These are phyloP conservation scores for Cutaneotrichosporon sp. DNA, from an alignment of 1,284 basidiomycete genomes.

Conservation along the genomic window DNA sequence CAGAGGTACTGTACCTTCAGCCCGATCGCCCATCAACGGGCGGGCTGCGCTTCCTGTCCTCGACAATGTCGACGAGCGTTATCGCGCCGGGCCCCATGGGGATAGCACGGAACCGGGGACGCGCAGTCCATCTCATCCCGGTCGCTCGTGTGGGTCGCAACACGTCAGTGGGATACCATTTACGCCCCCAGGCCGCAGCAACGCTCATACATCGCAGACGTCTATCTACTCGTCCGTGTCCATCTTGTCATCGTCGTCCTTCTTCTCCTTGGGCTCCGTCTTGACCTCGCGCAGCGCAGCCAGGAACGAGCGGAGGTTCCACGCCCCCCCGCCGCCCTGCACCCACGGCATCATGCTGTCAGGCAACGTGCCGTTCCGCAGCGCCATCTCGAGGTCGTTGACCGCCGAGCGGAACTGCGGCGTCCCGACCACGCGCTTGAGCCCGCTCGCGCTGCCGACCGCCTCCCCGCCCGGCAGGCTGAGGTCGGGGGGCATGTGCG, in stretches of 20 bases:
- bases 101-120: too few species aligned
- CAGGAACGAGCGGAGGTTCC: constrained; percentile 46
- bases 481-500: constrained; percentile 45
- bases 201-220: too few species aligned
- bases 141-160: too few species aligned
- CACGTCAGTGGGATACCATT: too few species aligned
- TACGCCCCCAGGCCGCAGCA: too few species aligned
- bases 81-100: too few species aligned
- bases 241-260: constrained; percentile 18
- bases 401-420: constrained; percentile 52
- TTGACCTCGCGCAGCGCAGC: constrained; percentile 29
- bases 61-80: too few species aligned
- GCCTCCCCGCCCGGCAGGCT: constrained; percentile 22
- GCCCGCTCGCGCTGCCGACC: constrained; percentile 29
- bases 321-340: constrained; percentile 29
- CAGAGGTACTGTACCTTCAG: too few species aligned
- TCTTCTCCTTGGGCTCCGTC: constrained; percentile 4
- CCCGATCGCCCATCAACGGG: too few species aligned
- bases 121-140: too few species aligned
- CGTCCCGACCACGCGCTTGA: constrained; percentile 46
- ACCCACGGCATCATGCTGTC: constrained; percentile 48
- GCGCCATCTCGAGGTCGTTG: constrained; percentile 48
- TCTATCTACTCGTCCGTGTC: constrained; percentile 17
- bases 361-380: constrained; percentile 48
- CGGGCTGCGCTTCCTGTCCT: too few species aligned